A percentile compares a stretch with the other conserved stretches of the same genome.
Evolutionary conservation across 805 yeast species (phyloP).

Genomic region (Millerozyma acaciae): DNA sequence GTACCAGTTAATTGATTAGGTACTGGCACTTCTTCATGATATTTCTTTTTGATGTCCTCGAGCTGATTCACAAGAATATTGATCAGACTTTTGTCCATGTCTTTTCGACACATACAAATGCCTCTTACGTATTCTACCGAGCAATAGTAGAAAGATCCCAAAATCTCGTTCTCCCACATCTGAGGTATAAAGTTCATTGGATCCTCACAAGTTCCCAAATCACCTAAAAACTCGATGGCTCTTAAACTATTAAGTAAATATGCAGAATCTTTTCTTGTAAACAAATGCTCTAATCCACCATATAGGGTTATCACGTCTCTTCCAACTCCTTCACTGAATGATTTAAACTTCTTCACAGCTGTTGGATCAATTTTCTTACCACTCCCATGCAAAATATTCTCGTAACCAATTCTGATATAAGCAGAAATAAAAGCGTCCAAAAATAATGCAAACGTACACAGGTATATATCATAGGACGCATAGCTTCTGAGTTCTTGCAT

Average conservation of each 20-base stretch:
- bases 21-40: slow-evolving; percentile 30
- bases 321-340: slow-evolving; percentile 35
- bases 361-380: slow-evolving; percentile 41
- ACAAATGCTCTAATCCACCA: slow-evolving; percentile 31
- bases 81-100: slow-evolving; percentile 30
- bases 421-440: slow-evolving; percentile 36
- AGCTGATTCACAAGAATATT: slow-evolving; percentile 25
- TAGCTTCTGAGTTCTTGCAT: slow-evolving; percentile 56
- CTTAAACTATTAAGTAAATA: slow-evolving; percentile 37
- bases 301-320: slow-evolving; percentile 38
- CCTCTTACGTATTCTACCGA: slow-evolving; percentile 67
- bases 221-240: slow-evolving; percentile 39
- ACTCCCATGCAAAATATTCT: slow-evolving; percentile 37
- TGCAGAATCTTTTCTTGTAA: slow-evolving; percentile 37
- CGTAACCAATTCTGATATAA: slow-evolving; percentile 38
- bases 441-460: slow-evolving; percentile 34
- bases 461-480: slow-evolving; percentile 39
- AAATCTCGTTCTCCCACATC: slow-evolving; percentile 55
- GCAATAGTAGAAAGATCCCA: slow-evolving; percentile 70
- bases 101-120: slow-evolving; percentile 52
- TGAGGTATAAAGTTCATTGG: slow-evolving; percentile 32
- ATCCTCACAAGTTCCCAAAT: slow-evolving; percentile 36
- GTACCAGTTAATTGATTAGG: slow-evolving; percentile 31
- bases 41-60: slow-evolving; percentile 24
- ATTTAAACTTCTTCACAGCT: slow-evolving; percentile 30